A percentile compares a stretch with the other conserved stretches of the same genome.
phyloP scores from a whole-genome alignment of 2,329 filamentous ascomycete species.

The Aspergillus pseudoterreus region DNA sequence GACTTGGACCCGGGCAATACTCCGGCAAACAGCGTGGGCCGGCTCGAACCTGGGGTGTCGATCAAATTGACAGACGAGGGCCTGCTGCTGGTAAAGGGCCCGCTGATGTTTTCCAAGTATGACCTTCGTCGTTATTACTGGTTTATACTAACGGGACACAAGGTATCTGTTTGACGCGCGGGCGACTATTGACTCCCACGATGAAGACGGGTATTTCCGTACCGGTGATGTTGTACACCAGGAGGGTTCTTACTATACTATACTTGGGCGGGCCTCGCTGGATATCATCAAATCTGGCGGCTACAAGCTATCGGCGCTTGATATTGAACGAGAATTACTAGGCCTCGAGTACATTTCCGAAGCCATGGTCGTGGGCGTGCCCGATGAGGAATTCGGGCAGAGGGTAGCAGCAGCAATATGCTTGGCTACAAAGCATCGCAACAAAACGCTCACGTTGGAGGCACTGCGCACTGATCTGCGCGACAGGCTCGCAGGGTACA shows the following conservation, averaged over 20 bases:
- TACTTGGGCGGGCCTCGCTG: constrained; percentile 51
- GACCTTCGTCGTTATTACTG: constrained; percentile 11
- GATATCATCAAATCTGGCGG: constrained; percentile 56
- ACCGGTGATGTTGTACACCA: constrained; percentile 41
- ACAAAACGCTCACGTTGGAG: constrained; percentile 23
- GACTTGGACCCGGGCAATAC: constrained; percentile 26
- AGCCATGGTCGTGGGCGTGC: constrained; percentile 52
- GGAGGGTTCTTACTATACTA: constrained; percentile 45
- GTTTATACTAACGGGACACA: neutral
- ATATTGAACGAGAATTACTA: constrained; percentile 54
- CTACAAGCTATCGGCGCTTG: constrained; percentile 54
- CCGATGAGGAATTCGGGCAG: constrained; percentile 53
- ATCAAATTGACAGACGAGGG: constrained; percentile 47
- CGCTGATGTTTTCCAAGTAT: constrained; percentile 37
- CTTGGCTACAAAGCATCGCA: constrained; percentile 18
- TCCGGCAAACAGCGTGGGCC: constrained; percentile 27
- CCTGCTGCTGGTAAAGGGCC: constrained; percentile 41
- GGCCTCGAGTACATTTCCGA: constrained; percentile 49
- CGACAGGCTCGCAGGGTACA: constrained; percentile 67
- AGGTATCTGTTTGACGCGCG: constrained; percentile 38
- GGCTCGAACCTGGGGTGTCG: constrained; percentile 36
- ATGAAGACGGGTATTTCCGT: constrained; percentile 44
- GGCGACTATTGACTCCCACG: constrained; percentile 41
- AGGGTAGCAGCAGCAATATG: constrained; percentile 48
- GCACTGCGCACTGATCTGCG: constrained; percentile 37